Evolutionary conservation across 257 asterid genomes (phyloP).

Genomic region (Rubia yunnanensis): DNA sequence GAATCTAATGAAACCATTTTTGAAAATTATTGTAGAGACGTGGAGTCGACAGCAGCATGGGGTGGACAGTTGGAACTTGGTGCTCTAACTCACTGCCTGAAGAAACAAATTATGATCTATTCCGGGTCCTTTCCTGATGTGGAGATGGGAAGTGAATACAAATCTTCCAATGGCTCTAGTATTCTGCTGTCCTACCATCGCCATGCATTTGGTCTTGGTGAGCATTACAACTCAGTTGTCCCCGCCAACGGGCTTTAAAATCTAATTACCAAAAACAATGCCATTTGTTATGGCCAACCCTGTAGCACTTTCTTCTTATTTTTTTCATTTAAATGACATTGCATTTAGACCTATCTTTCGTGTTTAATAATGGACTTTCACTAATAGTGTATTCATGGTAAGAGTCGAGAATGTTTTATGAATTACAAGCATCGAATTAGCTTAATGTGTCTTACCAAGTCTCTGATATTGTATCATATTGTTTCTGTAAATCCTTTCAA

Average conservation of each 20-base stretch:
- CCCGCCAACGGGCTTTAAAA: constrained; percentile 19
- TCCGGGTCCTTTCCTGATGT: constrained; percentile 97
- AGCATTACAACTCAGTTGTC: constrained; percentile 88
- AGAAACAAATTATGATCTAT: constrained; percentile 65
- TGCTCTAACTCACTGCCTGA: constrained; percentile 82
- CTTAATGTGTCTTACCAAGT: no score
- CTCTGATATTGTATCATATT: no score
- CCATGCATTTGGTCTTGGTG: constrained; percentile 97
- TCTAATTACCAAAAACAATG: background rate
- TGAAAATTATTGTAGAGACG: constrained; percentile 73
- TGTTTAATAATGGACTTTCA: background rate
- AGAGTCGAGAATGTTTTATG: background rate
- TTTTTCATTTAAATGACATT: background rate
- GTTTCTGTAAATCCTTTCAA: no score
- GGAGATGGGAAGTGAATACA: constrained; percentile 98
- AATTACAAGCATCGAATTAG: background rate
- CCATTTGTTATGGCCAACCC: no score
- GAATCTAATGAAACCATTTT: constrained; percentile 47
- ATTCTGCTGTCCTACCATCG: constrained; percentile 73
- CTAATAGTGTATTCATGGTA: background rate
- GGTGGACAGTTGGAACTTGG: constrained; percentile 97
- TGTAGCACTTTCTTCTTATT: background rate
- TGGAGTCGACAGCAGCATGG: constrained; percentile 92
- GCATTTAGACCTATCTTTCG: background rate
- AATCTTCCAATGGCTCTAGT: constrained; percentile 32